phyloP scores from a whole-genome alignment of 495 filamentous ascomycete genomes.

The Penicillium daleae region DNA sequence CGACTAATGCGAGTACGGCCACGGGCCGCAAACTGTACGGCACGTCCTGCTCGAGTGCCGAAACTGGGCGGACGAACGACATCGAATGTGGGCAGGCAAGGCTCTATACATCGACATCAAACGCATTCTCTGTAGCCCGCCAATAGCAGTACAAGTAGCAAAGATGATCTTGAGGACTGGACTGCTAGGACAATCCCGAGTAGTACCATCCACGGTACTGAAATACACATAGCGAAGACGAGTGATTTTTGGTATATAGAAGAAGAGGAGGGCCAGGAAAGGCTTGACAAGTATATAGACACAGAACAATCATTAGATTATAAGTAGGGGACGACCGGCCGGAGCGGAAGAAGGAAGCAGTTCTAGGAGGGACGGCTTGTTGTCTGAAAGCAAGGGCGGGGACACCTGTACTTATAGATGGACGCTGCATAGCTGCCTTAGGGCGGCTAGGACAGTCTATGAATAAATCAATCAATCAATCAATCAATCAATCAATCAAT shows the following conservation, averaged over 20 bases:
- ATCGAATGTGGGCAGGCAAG: conserved; percentile 30
- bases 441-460: conserved; percentile 23
- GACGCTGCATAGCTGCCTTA: conserved; percentile 24
- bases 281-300: conserved; percentile 15
- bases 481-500: too few relatives aligned
- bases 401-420: conserved; percentile 24
- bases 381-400: conserved; percentile 21
- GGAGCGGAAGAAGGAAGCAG: conserved; percentile 1
- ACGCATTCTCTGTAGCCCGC: conserved; percentile 20
- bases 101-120: conserved; percentile 29
- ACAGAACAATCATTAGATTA: too few relatives aligned
- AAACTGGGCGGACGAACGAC: conserved; percentile 31
- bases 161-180: conserved; percentile 34
- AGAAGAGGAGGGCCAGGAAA: conserved; percentile 19
- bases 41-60: conserved; percentile 39
- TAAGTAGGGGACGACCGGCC: too few relatives aligned
- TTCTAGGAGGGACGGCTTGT: conserved; percentile 15
- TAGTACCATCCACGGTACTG: conserved; percentile 20
- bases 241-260: conserved; percentile 26
- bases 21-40: conserved; percentile 28
- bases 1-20: conserved; percentile 29
- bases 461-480: conserved; percentile 3
- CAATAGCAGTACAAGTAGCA: conserved; percentile 34
- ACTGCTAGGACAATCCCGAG: conserved; percentile 31
- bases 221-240: conserved; percentile 25